Conservation (phyloP, 139 green algal genomes). For the Chlamydomonas eustigma region DNA sequence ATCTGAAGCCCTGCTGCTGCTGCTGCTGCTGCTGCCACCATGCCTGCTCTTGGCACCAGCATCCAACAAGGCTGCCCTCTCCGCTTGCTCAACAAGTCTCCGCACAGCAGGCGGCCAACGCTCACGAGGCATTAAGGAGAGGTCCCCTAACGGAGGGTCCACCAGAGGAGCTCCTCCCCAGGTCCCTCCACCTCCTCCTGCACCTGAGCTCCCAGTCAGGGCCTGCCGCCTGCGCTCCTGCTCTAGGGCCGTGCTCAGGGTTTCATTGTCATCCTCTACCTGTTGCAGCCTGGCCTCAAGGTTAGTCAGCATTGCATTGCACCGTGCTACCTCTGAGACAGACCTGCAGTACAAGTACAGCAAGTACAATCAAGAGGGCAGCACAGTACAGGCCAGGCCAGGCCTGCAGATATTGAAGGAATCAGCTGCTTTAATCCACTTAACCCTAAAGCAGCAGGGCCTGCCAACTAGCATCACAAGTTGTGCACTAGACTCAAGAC, state of each 20-base stretch:
- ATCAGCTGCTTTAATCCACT: too few species aligned
- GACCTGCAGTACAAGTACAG: neutral
- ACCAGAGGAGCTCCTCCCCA: neutral
- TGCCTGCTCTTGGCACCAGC: neutral
- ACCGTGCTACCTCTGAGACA: neutral
- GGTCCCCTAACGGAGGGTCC: neutral
- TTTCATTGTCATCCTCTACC: constrained; percentile 19
- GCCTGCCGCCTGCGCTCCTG: neutral
- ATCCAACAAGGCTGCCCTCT: neutral
- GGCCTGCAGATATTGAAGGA: neutral
- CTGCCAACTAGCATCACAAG: too few species aligned
- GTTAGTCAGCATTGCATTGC: constrained; percentile 9
- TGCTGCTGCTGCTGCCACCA: neutral
- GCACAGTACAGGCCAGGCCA: neutral
- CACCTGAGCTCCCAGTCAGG: neutral
- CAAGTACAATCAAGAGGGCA: neutral
- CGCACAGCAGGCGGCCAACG: neutral
- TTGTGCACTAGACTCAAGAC: too few species aligned
- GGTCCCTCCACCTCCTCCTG: neutral
- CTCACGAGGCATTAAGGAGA: neutral
- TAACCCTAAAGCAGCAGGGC: too few species aligned
- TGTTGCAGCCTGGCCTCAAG: constrained; percentile 15
- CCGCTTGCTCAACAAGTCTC: neutral
- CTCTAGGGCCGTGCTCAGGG: constrained; percentile 3
- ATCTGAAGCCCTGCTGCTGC: neutral